These are phyloP conservation scores for Aspergillus tanneri DNA, from an alignment of 2,329 filamentous ascomycete species.

Conservation along the genomic window DNA sequence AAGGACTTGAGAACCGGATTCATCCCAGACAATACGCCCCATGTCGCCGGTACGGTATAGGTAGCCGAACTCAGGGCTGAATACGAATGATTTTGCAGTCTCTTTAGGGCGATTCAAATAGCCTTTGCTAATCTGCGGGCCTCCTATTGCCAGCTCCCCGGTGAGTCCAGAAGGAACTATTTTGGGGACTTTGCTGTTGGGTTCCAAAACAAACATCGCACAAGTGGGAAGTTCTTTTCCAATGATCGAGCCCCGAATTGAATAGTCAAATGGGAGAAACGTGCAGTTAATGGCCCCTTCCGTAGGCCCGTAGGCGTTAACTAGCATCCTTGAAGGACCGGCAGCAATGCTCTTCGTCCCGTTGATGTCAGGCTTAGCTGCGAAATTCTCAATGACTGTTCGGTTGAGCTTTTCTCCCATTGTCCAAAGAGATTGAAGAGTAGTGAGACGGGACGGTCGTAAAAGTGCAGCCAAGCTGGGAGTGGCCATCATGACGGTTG, in stretches of 20 bases:
- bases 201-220: conserved; percentile 32
- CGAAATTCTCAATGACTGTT: conserved; percentile 35
- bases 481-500: conserved; percentile 41
- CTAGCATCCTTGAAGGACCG: conserved; percentile 19
- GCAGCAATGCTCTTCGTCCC: not conserved
- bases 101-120: conserved; percentile 29
- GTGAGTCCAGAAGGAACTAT: conserved; percentile 42
- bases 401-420: conserved; percentile 38
- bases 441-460: conserved; percentile 26
- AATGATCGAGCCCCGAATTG: conserved; percentile 36
- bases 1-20: conserved; percentile 51
- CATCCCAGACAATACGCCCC: conserved; percentile 61
- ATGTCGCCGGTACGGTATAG: conserved; percentile 39
- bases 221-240: conserved; percentile 39
- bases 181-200: conserved; percentile 26
- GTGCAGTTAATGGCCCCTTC: conserved; percentile 35
- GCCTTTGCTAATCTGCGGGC: conserved; percentile 32
- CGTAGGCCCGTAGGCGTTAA: conserved; percentile 37
- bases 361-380: conserved; percentile 5
- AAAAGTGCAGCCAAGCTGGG: conserved; percentile 40
- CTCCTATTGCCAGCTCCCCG: conserved; percentile 48
- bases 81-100: conserved; percentile 28
- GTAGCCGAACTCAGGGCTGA: conserved; percentile 47
- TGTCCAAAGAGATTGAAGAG: conserved; percentile 32
- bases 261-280: conserved; percentile 21